Percentiles rank a stretch among this genome's conserved stretches.
phyloP scores from a whole-genome alignment of 2,329 filamentous ascomycete species.

The Fusarium bactridioides region DNA sequence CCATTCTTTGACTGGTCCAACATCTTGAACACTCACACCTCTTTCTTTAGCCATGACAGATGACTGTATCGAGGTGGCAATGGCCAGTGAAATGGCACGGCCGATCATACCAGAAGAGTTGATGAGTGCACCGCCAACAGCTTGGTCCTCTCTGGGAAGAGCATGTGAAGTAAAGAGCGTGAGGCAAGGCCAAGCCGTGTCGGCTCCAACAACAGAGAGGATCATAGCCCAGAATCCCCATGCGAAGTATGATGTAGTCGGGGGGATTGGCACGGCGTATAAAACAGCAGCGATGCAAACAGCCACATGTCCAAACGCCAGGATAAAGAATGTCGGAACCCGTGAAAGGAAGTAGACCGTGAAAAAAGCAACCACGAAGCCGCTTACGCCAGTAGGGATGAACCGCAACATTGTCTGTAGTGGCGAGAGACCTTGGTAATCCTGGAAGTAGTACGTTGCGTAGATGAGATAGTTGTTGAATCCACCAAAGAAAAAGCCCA shows the following conservation, averaged over 20 bases:
- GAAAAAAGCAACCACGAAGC: slow-evolving; percentile 63
- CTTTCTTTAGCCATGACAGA: slow-evolving; percentile 63
- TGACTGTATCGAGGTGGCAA: slow-evolving; percentile 71
- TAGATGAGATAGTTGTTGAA: slow-evolving; percentile 75
- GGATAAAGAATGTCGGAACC: slow-evolving; percentile 65
- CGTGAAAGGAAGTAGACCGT: slow-evolving; percentile 64
- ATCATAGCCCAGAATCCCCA: slow-evolving; percentile 73
- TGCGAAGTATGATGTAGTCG: slow-evolving; percentile 70
- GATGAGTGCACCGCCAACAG: slow-evolving; percentile 72
- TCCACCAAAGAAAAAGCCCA: slow-evolving; percentile 70
- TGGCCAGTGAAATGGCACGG: slow-evolving; percentile 69
- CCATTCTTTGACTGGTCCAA: slow-evolving; percentile 52
- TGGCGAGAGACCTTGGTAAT: slow-evolving; percentile 67
- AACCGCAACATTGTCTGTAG: slow-evolving; percentile 75
- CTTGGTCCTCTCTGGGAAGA: slow-evolving; percentile 70
- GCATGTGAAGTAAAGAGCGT: slow-evolving; percentile 71
- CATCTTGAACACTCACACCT: slow-evolving; percentile 53
- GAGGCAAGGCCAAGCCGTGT: slow-evolving; percentile 71
- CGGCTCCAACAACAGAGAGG: slow-evolving; percentile 70
- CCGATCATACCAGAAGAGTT: slow-evolving; percentile 73
- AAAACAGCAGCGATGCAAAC: slow-evolving; percentile 65
- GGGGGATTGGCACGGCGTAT: slow-evolving; percentile 69
- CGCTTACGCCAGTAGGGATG: slow-evolving; percentile 69
- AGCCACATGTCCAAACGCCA: slow-evolving; percentile 64
- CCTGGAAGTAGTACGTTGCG: slow-evolving; percentile 75